A percentile compares a stretch with the other conserved stretches of the same genome.
Conservation (phyloP, 768 basidiomycete species). For the Hortiboletus campestris region DNA sequence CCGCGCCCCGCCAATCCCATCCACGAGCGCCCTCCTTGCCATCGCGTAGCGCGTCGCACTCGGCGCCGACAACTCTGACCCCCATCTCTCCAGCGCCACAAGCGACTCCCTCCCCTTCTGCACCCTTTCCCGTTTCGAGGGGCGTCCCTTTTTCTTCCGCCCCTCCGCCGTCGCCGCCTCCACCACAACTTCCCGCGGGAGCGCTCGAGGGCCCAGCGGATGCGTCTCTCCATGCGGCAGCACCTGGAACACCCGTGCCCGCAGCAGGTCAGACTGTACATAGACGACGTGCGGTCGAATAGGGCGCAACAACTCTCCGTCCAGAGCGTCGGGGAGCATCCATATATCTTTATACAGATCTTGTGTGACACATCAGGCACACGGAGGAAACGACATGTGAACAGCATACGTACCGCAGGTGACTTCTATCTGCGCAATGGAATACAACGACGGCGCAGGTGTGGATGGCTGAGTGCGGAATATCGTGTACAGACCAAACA, state of each 20-base stretch:
- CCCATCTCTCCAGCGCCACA: constrained; percentile 47
- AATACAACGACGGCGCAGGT: constrained; percentile 49
- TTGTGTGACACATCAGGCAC: constrained; percentile 29
- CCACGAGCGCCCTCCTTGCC: constrained; percentile 42
- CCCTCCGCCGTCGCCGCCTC: constrained; percentile 31
- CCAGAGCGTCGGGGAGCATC: constrained; percentile 46
- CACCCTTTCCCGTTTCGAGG: constrained; percentile 57
- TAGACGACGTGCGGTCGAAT: constrained; percentile 52
- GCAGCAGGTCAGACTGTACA: constrained; percentile 47
- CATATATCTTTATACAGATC: constrained; percentile 56
- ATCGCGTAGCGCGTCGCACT: constrained; percentile 41
- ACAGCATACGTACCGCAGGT: constrained; percentile 46
- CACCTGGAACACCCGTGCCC: constrained; percentile 55
- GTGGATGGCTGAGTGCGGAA: constrained; percentile 63
- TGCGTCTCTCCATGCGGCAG: constrained; percentile 50
- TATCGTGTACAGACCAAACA: constrained; percentile 73
- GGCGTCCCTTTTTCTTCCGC: constrained; percentile 60
- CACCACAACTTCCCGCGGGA: constrained; percentile 68
- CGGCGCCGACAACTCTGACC: constrained; percentile 24
- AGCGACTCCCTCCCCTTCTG: constrained; percentile 53
- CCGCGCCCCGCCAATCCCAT: constrained; percentile 30
- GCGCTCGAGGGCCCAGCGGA: constrained; percentile 57
- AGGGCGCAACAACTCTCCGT: constrained; percentile 38
- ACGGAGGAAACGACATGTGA: too few species aligned
- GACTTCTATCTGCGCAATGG: constrained; percentile 55